phyloP scores from a whole-genome alignment of 129 eudicot genomes.

The Flaveria trinervia region DNA sequence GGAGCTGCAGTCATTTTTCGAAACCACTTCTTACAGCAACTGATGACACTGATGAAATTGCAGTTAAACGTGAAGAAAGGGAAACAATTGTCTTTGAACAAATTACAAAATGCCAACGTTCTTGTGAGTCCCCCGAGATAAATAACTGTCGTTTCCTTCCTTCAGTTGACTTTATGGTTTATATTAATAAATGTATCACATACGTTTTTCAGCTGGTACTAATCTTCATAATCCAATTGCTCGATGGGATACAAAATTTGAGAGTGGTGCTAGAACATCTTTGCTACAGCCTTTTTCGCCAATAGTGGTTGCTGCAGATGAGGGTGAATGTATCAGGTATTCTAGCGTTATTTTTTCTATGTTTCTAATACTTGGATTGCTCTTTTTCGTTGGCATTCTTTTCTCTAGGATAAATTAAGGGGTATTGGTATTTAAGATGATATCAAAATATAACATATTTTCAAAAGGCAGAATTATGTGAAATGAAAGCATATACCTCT shows the following conservation, averaged over 20 bases:
- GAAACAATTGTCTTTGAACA: slow-evolving; percentile 74
- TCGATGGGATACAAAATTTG: slow-evolving; percentile 95
- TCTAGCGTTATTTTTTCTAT: slow-evolving; percentile 24
- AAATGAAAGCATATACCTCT: too few species aligned
- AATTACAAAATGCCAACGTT: slow-evolving; percentile 81
- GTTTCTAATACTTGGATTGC: slow-evolving; percentile 8
- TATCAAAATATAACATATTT: too few species aligned
- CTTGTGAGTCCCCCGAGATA: slow-evolving; percentile 50
- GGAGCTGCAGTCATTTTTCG: slow-evolving; percentile 98
- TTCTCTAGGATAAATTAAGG: neutral
- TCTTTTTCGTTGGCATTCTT: slow-evolving; percentile 10
- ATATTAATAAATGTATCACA: neutral
- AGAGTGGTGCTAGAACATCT: slow-evolving; percentile 83
- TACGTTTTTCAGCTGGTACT: slow-evolving; percentile 62
- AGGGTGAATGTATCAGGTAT: slow-evolving; percentile 88
- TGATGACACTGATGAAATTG: slow-evolving; percentile 72
- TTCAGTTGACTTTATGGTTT: neutral
- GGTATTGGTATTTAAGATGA: neutral
- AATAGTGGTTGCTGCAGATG: slow-evolving; percentile 95
- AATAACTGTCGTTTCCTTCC: neutral
- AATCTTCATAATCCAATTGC: slow-evolving; percentile 91
- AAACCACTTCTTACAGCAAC: slow-evolving; percentile 84
- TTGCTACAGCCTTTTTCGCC: slow-evolving; percentile 87
- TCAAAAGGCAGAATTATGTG: too few species aligned
- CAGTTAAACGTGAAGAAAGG: slow-evolving; percentile 70